A percentile compares a stretch with the other conserved stretches of the same genome.
Conservation (phyloP, 2,329 filamentous ascomycete genomes). For the Sordariomycetes sp. region DNA sequence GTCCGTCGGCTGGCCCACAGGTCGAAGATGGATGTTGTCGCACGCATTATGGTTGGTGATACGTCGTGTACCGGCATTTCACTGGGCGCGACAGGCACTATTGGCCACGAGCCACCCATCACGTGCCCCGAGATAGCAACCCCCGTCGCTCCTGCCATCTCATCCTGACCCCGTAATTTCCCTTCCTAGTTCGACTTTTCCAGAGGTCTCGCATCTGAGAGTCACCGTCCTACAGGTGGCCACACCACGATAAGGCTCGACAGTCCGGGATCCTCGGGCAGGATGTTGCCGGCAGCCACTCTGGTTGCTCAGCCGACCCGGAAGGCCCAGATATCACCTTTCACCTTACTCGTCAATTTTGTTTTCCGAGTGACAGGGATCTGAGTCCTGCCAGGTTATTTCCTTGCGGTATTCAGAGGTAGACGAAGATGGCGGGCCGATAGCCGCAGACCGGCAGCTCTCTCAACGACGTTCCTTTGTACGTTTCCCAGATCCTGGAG, state of each 20-base stretch:
- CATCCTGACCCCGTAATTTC: neutral
- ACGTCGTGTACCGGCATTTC: too few species aligned
- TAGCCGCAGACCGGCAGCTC: slow-evolving; percentile 1
- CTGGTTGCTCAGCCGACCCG: slow-evolving; percentile 7
- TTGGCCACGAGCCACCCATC: neutral
- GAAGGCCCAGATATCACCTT: slow-evolving; percentile 7
- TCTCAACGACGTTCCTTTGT: slow-evolving; percentile 1
- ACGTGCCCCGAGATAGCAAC: too few species aligned
- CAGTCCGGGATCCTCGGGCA: slow-evolving; percentile 1
- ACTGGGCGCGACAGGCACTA: neutral
- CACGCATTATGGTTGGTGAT: neutral
- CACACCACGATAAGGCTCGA: neutral
- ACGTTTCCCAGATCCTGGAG: neutral
- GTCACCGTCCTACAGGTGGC: neutral
- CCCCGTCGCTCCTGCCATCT: neutral
- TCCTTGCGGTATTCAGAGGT: slow-evolving; percentile 2
- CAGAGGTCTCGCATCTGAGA: neutral
- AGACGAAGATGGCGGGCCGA: slow-evolving; percentile 5
- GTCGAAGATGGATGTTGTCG: neutral
- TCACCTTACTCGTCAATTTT: neutral
- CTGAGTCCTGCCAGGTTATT: slow-evolving; percentile 4
- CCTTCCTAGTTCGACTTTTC: too few species aligned
- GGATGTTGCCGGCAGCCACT: neutral
- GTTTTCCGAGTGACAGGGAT: neutral
- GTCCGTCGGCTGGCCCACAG: neutral